Conservation (phyloP, 208 protist species). For the Leptomonas seymouri region DNA sequence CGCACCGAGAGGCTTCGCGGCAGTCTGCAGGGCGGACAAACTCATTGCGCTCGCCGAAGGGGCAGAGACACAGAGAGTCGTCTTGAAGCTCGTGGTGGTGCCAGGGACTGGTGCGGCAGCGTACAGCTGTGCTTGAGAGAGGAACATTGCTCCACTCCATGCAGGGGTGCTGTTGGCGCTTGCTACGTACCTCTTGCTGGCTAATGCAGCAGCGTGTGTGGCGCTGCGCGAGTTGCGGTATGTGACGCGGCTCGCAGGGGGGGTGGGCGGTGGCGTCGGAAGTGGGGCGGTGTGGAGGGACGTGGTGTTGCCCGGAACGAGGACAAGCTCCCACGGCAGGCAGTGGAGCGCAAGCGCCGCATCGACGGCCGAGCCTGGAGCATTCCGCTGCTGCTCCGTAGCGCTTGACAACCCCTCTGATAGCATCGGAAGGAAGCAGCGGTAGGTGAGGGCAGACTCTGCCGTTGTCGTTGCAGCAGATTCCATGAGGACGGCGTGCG, state of each 20-base stretch:
- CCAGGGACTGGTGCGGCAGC: constrained; percentile 5
- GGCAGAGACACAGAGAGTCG: constrained; percentile 20
- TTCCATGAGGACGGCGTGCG: constrained; percentile 19
- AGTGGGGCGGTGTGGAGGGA: not conserved
- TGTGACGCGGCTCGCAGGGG: not conserved
- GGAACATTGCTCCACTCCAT: constrained; percentile 4
- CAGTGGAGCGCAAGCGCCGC: not conserved
- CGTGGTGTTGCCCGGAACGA: constrained; percentile 6
- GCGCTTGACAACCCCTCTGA: not conserved
- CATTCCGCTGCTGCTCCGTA: not conserved
- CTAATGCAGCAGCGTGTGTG: not conserved
- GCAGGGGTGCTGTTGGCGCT: not conserved
- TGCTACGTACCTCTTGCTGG: not conserved
- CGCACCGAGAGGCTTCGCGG: constrained; percentile 14
- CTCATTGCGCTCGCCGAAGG: not conserved
- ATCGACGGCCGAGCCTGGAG: not conserved
- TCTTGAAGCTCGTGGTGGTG: not conserved
- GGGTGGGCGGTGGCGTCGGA: not conserved
- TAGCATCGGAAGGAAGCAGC: constrained; percentile 24
- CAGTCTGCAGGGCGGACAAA: not conserved
- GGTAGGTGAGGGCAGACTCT: constrained; percentile 20
- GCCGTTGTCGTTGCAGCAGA: not conserved
- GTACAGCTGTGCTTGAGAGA: constrained; percentile 24
- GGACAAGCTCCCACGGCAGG: constrained; percentile 25
- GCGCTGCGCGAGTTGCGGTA: constrained; percentile 17